Conservation (phyloP, 169 alveolate genomes). For the Sarcocystis neurona region DNA sequence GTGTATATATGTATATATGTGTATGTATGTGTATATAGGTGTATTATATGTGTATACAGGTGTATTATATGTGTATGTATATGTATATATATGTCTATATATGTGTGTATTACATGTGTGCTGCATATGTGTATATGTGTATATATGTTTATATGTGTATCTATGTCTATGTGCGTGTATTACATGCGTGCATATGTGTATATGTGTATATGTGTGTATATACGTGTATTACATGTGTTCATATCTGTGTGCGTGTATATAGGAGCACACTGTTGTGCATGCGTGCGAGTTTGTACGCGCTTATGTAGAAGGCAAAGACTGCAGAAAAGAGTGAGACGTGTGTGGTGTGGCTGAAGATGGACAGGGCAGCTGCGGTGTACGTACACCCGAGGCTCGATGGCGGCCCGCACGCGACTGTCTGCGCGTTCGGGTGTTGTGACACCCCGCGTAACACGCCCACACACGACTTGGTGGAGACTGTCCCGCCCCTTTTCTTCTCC, state of each 20-base stretch:
- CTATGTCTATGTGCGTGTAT: neutral
- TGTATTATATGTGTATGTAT: neutral
- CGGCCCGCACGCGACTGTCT: too few species aligned
- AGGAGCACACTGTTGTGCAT: neutral
- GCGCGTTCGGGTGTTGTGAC: too few species aligned
- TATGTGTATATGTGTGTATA: too few species aligned
- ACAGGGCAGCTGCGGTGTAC: neutral
- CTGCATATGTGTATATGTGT: neutral
- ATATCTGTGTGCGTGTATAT: neutral
- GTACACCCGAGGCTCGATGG: neutral
- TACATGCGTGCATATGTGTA: neutral
- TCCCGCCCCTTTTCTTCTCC: too few species aligned
- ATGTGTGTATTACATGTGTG: neutral
- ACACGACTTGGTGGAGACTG: too few species aligned
- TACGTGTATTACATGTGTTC: neutral
- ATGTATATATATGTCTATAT: neutral
- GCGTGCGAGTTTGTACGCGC: neutral
- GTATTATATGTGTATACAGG: neutral
- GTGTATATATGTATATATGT: neutral
- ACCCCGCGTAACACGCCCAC: too few species aligned
- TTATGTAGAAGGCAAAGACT: too few species aligned
- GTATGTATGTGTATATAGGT: neutral
- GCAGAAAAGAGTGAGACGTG: too few species aligned
- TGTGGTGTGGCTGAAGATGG: too few species aligned
- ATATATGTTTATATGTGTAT: neutral